These are phyloP conservation scores for Paraconiothyrium sp. DNA, from an alignment of 2,329 filamentous ascomycete genomes.

Conservation along the genomic window DNA sequence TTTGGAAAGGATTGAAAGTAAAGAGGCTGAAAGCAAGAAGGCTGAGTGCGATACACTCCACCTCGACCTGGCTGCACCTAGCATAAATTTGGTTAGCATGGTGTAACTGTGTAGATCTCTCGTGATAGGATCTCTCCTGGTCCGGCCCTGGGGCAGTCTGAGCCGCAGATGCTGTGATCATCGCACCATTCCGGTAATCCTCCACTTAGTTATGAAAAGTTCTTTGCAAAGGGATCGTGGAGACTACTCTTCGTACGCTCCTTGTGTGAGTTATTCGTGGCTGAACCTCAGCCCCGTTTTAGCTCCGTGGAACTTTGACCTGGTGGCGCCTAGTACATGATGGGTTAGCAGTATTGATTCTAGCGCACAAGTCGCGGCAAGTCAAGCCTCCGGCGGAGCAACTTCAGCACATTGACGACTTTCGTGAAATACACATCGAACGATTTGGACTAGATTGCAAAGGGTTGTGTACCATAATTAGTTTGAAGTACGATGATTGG, in stretches of 20 bases:
- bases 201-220: no score
- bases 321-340: not conserved
- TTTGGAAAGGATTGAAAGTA: not conserved
- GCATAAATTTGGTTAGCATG: no score
- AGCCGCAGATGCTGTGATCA: no score
- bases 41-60: no score
- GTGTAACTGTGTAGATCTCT: no score
- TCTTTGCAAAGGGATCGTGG: not conserved
- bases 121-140: no score
- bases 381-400: not conserved
- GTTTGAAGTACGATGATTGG: not conserved
- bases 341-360: not conserved
- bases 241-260: not conserved
- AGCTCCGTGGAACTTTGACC: not conserved
- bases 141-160: no score
- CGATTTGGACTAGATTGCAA: not conserved
- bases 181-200: no score
- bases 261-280: not conserved
- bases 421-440: not conserved
- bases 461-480: not conserved
- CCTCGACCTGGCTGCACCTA: no score
- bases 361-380: not conserved
- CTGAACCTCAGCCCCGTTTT: not conserved
- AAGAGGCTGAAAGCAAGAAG: not conserved
- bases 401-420: not conserved